These are phyloP conservation scores for Pezicula carpinea DNA, from an alignment of 2,329 filamentous ascomycete genomes.

Conservation along the genomic window DNA sequence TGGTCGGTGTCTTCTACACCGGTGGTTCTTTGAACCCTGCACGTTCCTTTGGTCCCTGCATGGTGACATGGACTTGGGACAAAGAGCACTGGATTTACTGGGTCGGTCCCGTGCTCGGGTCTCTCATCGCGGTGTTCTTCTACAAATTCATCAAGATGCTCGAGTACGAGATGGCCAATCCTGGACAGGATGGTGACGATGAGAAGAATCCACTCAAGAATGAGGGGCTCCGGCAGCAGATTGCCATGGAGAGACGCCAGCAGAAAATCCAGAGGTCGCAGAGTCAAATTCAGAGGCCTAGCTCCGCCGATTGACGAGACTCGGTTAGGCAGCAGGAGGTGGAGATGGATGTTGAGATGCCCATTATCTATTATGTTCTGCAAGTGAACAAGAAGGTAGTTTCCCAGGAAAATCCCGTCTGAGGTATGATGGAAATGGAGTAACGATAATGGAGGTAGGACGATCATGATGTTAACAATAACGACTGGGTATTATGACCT, in stretches of 20 bases:
- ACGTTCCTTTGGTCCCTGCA: slow-evolving; percentile 42
- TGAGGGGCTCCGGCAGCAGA: slow-evolving; percentile 31
- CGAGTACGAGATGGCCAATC: slow-evolving; percentile 47
- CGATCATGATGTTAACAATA: too few species aligned
- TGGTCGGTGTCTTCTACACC: slow-evolving; percentile 35
- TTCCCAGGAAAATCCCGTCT: too few species aligned
- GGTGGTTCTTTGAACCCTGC: slow-evolving; percentile 45
- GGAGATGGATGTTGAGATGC: too few species aligned
- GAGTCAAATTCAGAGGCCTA: too few species aligned
- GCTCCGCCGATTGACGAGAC: too few species aligned
- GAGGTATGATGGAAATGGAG: too few species aligned
- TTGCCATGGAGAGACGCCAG: slow-evolving; percentile 15
- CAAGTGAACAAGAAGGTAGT: too few species aligned
- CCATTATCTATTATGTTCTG: too few species aligned
- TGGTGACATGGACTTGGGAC: slow-evolving; percentile 37
- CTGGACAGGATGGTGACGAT: slow-evolving; percentile 40
- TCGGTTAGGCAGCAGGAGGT: too few species aligned
- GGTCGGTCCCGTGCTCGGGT: slow-evolving; percentile 47
- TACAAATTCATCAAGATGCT: slow-evolving; percentile 47
- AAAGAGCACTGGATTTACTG: slow-evolving; percentile 45
- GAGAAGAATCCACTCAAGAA: slow-evolving; percentile 40
- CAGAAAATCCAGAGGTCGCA: not conserved
- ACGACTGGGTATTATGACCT: too few species aligned
- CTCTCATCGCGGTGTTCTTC: slow-evolving; percentile 42
- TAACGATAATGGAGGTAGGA: too few species aligned